Conservation (phyloP, 2,329 filamentous ascomycete species). For the Talaromyces funiculosus region DNA sequence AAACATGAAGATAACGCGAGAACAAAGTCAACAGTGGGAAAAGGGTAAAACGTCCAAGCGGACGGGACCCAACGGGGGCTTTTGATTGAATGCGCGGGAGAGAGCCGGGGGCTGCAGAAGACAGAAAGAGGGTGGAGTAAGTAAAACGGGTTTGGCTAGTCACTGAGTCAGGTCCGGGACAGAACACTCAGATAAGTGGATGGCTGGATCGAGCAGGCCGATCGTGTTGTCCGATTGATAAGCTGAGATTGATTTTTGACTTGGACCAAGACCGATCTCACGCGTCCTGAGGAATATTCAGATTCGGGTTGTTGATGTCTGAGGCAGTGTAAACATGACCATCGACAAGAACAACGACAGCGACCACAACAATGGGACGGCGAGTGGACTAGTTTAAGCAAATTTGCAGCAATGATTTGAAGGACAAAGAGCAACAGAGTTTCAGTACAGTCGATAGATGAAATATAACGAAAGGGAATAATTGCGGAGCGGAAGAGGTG, state of each 20-base stretch:
- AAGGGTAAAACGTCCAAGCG: background rate
- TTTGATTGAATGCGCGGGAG: slow-evolving; percentile 6
- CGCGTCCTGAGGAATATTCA: background rate
- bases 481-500: background rate
- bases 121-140: slow-evolving; percentile 5
- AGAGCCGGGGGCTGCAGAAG: background rate
- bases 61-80: slow-evolving; percentile 6
- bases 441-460: background rate
- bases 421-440: background rate
- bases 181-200: background rate
- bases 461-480: background rate
- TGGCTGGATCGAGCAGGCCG: background rate
- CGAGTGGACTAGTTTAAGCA: background rate
- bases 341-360: background rate
- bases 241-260: background rate
- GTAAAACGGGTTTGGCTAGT: slow-evolving; percentile 4
- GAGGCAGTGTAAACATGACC: background rate
- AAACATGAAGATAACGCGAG: slow-evolving; percentile 14
- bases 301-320: background rate
- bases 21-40: background rate
- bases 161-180: slow-evolving; percentile 1
- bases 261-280: background rate
- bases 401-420: background rate
- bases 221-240: background rate
- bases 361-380: background rate